Evolutionary conservation across 2,329 filamentous ascomycete genomes (phyloP).

Genomic region (Phialophora macrospora): DNA sequence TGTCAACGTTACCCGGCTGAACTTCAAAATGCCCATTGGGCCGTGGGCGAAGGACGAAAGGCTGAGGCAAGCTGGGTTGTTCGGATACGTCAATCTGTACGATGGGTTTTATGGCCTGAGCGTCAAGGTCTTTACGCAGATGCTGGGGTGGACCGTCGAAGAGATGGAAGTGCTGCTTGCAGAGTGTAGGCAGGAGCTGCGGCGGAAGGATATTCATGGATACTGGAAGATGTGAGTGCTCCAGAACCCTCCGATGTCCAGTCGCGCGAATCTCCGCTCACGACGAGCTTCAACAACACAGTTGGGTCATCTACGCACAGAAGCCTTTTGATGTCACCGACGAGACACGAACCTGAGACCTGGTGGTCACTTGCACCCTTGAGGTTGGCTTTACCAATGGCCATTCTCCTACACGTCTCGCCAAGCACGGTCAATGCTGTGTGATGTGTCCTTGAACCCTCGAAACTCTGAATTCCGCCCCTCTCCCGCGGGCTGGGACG

Average conservation of each 20-base stretch:
- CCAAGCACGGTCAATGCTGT: too few species aligned
- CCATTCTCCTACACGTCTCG: too few species aligned
- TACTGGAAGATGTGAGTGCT: neutral
- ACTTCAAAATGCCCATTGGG: neutral
- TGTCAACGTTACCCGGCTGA: neutral
- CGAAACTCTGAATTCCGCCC: too few species aligned
- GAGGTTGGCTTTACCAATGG: too few species aligned
- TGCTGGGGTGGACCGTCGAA: slow-evolving; percentile 40
- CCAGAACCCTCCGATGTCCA: neutral
- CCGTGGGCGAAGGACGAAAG: neutral
- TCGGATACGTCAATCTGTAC: slow-evolving; percentile 22
- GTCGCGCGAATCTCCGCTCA: neutral
- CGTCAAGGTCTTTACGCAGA: slow-evolving; percentile 39
- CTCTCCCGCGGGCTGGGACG: neutral
- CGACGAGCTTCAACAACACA: neutral
- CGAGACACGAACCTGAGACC: neutral
- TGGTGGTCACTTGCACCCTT: neutral
- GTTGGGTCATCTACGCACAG: neutral
- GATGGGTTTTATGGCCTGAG: slow-evolving; percentile 40
- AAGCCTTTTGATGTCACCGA: neutral
- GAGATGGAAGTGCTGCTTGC: slow-evolving; percentile 33
- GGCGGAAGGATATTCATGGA: neutral
- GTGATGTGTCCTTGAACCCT: too few species aligned
- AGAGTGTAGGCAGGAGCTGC: neutral
- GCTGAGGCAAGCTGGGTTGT: neutral